phyloP scores from a whole-genome alignment of 371 early-diverging fungal genomes.

The Rhizomucor miehei region DNA sequence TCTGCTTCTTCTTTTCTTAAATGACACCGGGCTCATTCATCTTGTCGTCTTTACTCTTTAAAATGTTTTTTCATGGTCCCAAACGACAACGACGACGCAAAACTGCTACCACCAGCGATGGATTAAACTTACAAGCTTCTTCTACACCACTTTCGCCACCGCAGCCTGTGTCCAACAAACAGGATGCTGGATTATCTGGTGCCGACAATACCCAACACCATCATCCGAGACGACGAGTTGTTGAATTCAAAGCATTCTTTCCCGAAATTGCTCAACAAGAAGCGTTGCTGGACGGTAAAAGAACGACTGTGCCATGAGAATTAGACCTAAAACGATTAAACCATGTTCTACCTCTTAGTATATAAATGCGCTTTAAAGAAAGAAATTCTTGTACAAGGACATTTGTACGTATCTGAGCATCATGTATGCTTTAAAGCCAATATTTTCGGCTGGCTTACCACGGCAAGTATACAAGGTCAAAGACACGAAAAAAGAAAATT shows the following conservation, averaged over 20 bases:
- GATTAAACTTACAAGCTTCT: background rate
- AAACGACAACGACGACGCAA: no score
- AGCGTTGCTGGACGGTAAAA: conserved; percentile 59
- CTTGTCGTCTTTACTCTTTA: no score
- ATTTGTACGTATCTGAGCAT: conserved; percentile 83
- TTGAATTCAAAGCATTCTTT: conserved; percentile 65
- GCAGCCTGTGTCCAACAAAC: no score
- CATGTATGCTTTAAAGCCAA: conserved; percentile 92
- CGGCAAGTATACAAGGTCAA: conserved; percentile 40
- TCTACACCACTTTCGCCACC: background rate
- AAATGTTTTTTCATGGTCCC: no score
- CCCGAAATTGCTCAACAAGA: conserved; percentile 61
- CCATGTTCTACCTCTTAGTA: conserved; percentile 41
- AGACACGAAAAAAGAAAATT: background rate
- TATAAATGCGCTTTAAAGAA: conserved; percentile 91
- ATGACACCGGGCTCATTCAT: no score
- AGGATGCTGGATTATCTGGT: no score
- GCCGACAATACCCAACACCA: no score
- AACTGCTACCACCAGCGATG: no score
- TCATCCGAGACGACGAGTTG: conserved; percentile 22
- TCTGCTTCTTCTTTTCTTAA: no score
- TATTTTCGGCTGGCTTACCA: conserved; percentile 94
- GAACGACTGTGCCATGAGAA: background rate
- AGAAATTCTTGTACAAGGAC: conserved; percentile 91
- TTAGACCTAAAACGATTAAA: background rate